Percentiles rank a stretch among this genome's conserved stretches.
Conservation (phyloP, 495 filamentous ascomycete genomes). For the Tuber aestivum region DNA sequence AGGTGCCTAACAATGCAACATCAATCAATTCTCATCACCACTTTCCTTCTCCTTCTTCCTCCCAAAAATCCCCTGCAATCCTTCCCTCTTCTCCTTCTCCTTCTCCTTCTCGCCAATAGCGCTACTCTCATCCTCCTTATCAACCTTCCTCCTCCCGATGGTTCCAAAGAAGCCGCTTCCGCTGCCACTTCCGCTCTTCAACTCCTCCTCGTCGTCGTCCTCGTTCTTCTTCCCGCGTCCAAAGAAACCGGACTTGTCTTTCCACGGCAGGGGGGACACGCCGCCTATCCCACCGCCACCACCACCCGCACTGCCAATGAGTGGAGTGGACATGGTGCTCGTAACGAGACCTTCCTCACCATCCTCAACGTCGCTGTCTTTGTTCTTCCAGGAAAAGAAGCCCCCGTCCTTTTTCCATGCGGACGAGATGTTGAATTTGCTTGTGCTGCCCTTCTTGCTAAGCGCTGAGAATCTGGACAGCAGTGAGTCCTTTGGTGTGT, state of each 20-base stretch:
- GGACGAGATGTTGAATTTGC: conserved; percentile 39
- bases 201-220: conserved; percentile 32
- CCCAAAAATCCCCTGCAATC: conserved; percentile 35
- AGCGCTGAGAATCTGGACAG: conserved; percentile 32
- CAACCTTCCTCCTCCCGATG: conserved; percentile 21
- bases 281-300: neutral
- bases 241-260: conserved; percentile 37
- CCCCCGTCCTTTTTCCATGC: conserved; percentile 39
- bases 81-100: conserved; percentile 21
- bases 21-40: conserved; percentile 21
- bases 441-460: conserved; percentile 34
- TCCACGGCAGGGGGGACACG: conserved; percentile 28
- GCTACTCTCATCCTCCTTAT: neutral
- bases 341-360: conserved; percentile 10
- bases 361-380: conserved; percentile 19
- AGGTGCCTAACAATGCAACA: neutral
- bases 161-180: conserved; percentile 27
- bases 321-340: conserved; percentile 11
- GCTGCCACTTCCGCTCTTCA: conserved; percentile 15
- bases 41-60: conserved; percentile 31
- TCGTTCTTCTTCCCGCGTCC: conserved; percentile 19
- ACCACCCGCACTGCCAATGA: conserved; percentile 2
- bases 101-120: conserved; percentile 5
- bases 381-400: conserved; percentile 25
- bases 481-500: conserved; percentile 31